Base-by-base conservation (phyloP, 768 basidiomycete species). In the Lentinula detonsa region DNA sequence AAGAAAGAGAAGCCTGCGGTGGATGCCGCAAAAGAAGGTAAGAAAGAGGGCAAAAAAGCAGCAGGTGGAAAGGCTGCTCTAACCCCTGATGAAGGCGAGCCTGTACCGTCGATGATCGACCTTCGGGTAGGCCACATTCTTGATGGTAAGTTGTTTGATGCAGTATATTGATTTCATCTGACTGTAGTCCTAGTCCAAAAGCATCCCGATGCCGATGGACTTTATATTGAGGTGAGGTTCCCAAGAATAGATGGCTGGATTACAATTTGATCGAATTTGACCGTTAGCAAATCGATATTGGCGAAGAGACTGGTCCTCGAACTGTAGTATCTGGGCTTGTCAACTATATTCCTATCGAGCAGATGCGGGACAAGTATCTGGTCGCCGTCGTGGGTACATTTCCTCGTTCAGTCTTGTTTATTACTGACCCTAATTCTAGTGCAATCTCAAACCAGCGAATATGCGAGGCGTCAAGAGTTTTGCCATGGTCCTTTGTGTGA, bases 401-500 rank as follows among this genome's bases (percentile, higher is more conserved):
- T 35, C 15, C 39, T 58, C 39, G 21, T 33, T 23, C 0, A 40
- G 21, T 35, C 52, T 59, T 10, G 57, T 31, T 2, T 50, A 39
- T n/a, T 48, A n/a, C 39, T 56, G 23, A 56, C 55, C 51, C 55
- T 52, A 21, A 52, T 33, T 28, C 62, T 31, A 91, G 90, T 93
- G 91, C 72, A 95, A 98, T 72, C 75, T 99, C 63, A 98, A 99
- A 74, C 96, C 96, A 4, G 96, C 91, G 6, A 87, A 81, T 65
- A 98, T 99, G 96, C 87, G 96, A 61, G 97, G 97, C 2, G 87
- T 99, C 66, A 98, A 98, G 78, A 96, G 94, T 62, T 96, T 90
- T 69, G 97, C 95, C 35, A 98, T 99, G 97, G 90, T 99, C 40
- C 87, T 99, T 63, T 90, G 89, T 69, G 94, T 94, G 72, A 51